These are phyloP conservation scores for Colletotrichum tropicicola DNA, from an alignment of 2,329 filamentous ascomycete genomes.

Conservation along the genomic window DNA sequence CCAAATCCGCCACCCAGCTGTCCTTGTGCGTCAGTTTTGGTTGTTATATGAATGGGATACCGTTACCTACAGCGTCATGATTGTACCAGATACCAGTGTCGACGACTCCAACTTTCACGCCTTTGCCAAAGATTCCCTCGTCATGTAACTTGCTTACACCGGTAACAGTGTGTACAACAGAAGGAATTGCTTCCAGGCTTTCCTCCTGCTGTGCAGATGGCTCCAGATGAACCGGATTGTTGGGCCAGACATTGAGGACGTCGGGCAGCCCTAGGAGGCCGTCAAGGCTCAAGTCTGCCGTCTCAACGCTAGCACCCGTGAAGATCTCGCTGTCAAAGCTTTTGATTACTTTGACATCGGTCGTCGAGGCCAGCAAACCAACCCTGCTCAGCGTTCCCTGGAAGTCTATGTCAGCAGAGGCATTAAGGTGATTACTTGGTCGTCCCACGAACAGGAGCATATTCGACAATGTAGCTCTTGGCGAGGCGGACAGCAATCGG, in stretches of 20 bases:
- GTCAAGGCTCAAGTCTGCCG: slow-evolving; percentile 41
- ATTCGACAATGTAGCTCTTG: slow-evolving; percentile 28
- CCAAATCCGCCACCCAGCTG: slow-evolving; percentile 28
- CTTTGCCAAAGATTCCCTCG: slow-evolving; percentile 46
- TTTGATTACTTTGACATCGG: slow-evolving; percentile 13
- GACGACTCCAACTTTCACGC: slow-evolving; percentile 48
- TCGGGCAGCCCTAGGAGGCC: slow-evolving; percentile 42
- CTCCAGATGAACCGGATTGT: slow-evolving; percentile 6
- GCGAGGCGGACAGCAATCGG: not conserved
- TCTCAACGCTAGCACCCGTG: slow-evolving; percentile 44
- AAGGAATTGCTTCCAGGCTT: not conserved
- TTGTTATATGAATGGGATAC: not conserved
- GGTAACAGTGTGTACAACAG: slow-evolving; percentile 43
- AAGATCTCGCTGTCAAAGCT: slow-evolving; percentile 40
- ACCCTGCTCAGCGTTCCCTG: not conserved
- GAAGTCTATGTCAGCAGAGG: not conserved
- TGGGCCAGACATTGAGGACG: slow-evolving; percentile 46
- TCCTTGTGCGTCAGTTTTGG: not conserved
- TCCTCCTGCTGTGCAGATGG: not conserved
- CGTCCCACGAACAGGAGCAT: not conserved
- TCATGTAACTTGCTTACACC: slow-evolving; percentile 48
- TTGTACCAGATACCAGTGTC: slow-evolving; percentile 51
- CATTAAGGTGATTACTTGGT: too few relatives aligned
- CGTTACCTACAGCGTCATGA: slow-evolving; percentile 42
- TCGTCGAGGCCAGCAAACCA: not conserved